A percentile compares a stretch with the other conserved stretches of the same genome.
Conservation (phyloP, 305 asterid genomes). For the Rubia tinctorum region DNA sequence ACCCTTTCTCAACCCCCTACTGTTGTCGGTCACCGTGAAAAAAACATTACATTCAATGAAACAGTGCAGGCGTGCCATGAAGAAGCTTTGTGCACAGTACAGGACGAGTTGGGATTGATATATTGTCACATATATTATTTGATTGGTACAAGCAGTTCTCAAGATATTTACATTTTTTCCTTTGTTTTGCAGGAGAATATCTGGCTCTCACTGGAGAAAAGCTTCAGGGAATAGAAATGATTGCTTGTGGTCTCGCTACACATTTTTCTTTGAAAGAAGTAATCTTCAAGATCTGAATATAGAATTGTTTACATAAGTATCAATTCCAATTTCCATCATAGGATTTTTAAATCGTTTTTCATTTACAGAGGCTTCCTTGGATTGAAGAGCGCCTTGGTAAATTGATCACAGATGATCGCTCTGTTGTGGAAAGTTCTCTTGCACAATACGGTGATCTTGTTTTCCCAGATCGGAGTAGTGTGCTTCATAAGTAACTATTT, state of each 20-base stretch:
- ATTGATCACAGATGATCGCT: conserved; percentile 82
- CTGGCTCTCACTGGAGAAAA: conserved; percentile 95
- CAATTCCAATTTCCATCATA: conserved; percentile 7
- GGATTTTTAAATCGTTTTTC: conserved; percentile 15
- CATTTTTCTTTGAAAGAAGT: conserved; percentile 82
- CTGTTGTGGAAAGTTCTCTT: conserved; percentile 79
- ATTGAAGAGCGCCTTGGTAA: conserved; percentile 89
- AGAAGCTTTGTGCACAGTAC: neutral
- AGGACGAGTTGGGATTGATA: neutral
- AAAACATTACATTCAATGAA: neutral
- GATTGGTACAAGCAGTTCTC: neutral
- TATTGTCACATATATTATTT: neutral
- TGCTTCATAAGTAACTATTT: conserved; percentile 58
- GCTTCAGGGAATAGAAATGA: conserved; percentile 87
- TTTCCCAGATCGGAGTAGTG: conserved; percentile 66
- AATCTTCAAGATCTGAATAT: conserved; percentile 27
- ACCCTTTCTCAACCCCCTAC: neutral
- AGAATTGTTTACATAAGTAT: conserved; percentile 13
- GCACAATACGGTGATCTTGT: conserved; percentile 88
- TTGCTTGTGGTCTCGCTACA: conserved; percentile 96
- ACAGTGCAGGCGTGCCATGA: neutral
- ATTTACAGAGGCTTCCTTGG: conserved; percentile 81
- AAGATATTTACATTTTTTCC: neutral
- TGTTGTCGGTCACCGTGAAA: neutral
- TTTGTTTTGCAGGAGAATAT: conserved; percentile 72